Evolutionary conservation across 2,329 filamentous ascomycete species (phyloP), one percentile per base, ranked within the genome.

Genomic region (Ramichloridium luteum): DNA sequence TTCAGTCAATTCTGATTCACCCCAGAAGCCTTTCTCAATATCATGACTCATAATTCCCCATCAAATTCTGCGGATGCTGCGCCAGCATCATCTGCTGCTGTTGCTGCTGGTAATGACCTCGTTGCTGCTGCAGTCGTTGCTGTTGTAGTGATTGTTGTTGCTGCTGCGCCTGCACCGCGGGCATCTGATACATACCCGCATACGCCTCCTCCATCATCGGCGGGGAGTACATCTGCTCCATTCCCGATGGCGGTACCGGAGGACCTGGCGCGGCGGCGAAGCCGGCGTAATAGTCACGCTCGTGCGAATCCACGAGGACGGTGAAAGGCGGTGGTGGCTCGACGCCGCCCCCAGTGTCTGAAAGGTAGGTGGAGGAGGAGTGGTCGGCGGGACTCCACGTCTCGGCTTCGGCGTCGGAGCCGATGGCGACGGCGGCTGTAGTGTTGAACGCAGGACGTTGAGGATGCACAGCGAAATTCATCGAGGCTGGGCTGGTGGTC

Each of bases 51-150:
- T n/a, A n/a, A n/a, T n/a, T n/a, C n/a, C n/a, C n/a, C n/a, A 23
- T 23, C 8, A 23, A 23, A 23, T n/a, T 23, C 20, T 23, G 20
- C 20, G 20, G 20, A 8, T 23, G 20, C 20, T n/a, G n/a, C n/a
- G n/a, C n/a, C n/a, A n/a, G n/a, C n/a, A n/a, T 23, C 20, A 23
- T 23, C 8, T 23, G 20, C n/a, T 23, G 20, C n/a, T 23, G 20
- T 8, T 23, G 20, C 8, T 8, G 20, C 8, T 23, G 20, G 20
- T 23, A 23, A 23, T 8, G 8, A 8, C n/a, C 8, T n/a, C n/a
- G 20, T 23, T 23, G 20, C 20, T 8, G 20, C 8, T 23, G 20
- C 20, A n/a, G n/a, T 8, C n/a, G 20, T n/a, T 8, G 20, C 8
- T 23, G 20, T 23, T 8, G 20, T 8, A 8, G 20, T n/a, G 20